Conservation (phyloP, 108 stramenopile species). For the Aurantiochytrium sp. region DNA sequence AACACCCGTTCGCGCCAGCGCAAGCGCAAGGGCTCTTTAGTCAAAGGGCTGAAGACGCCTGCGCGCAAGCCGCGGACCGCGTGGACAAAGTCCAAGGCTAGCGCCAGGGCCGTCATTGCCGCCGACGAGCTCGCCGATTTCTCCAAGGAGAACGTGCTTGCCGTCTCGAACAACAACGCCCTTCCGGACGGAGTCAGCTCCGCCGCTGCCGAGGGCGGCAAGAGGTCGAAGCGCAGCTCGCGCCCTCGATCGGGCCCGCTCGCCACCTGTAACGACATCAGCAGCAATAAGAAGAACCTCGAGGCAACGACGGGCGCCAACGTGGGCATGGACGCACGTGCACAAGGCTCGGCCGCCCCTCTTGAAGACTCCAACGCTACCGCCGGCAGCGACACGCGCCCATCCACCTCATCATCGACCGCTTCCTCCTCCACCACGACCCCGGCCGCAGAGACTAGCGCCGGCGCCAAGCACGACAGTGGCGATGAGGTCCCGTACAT, state of each 20-base stretch:
- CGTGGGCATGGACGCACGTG: neutral
- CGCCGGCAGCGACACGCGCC: neutral
- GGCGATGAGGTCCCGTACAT: neutral
- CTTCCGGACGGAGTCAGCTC: too few relatives aligned
- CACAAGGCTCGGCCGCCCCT: neutral
- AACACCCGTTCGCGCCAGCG: neutral
- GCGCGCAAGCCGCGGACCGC: neutral
- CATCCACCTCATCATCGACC: neutral
- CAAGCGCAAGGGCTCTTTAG: neutral
- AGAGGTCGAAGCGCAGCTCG: neutral
- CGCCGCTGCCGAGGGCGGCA: neutral
- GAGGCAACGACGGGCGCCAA: neutral
- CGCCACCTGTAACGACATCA: too few relatives aligned
- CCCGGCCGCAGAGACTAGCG: too few relatives aligned
- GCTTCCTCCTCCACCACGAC: too few relatives aligned
- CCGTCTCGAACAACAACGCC: neutral
- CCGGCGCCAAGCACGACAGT: too few relatives aligned
- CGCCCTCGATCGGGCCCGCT: too few relatives aligned
- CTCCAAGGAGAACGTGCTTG: neutral
- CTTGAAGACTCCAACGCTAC: neutral
- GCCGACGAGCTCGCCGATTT: neutral
- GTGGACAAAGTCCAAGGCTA: neutral
- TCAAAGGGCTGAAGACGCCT: slow-evolving; percentile 5
- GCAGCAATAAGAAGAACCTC: too few relatives aligned
- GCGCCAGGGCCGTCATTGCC: neutral